Base-by-base conservation (phyloP, 805 yeast species). In the Myxozyma udenii region DNA sequence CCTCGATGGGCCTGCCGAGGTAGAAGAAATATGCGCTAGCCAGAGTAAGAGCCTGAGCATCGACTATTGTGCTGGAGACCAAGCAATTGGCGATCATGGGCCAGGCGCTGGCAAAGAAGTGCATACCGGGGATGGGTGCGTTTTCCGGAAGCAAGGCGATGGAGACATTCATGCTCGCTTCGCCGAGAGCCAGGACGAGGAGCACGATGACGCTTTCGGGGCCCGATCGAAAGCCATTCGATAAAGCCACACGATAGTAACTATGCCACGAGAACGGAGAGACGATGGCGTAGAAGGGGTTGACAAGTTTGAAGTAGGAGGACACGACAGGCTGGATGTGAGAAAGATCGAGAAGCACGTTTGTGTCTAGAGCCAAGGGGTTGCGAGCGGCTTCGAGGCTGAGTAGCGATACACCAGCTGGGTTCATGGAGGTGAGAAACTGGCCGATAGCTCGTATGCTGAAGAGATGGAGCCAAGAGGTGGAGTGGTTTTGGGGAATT, bases 401-500 rank as follows among this genome's bases (percentile, higher is more conserved):
- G 5, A 52, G 32, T 16, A 46, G 53, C 4, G 54, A 26, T 14
- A 28, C 25, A 5, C 33, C 21, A 3, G 43, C 24, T 19, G 48
- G 36, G 2, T 42, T 39, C 3, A 33, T 18, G 12, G 19, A 4
- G 6, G 53, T 52, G 12, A 52, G 33, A 3, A 52, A 33, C 9
- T 24, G 22, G 4, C 53, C 11, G n/a, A 48, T 28, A 22, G 30
- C 23, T 5, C 41, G 53, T 32, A 40, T 38, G 25, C 22, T 43
- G 22, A 49, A 23, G n/a, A 52, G 33, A 41, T 52, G 44, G 6
- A 49, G 39, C 57, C 57, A 52, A 4, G 57, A 41, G 12, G 57
- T 52, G 1, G 53, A 52, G 37, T 52, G 54, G 21, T 52, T 42
- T 16, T 52, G 53, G 9, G 57, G 57, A 23, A 52, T 52, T 1